Evolutionary conservation across 75 land plant species (phyloP), one percentile per base, ranked within the genome.

Genomic region (Selaginella tamariscina): DNA sequence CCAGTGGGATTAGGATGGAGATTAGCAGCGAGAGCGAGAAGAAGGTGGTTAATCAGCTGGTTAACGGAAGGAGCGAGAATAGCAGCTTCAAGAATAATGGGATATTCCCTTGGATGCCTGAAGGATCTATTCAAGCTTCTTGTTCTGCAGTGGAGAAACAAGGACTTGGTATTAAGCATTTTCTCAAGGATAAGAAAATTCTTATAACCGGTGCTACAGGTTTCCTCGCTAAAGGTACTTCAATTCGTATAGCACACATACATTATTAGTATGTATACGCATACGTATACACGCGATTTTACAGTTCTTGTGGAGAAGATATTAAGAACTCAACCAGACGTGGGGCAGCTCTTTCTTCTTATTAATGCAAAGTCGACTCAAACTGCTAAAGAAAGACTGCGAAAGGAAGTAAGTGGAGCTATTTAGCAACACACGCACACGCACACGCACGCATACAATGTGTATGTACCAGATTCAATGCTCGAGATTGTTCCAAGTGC

Each of bases 291-390:
- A 30, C 32, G 44, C 27, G 49, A 24, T 23, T 0, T 30, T 70
- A 64, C 78, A 91, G 97, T 91, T 56, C 75, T 91, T 24, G 80
- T 91, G 54, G 97, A 91, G 82, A 91, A 91, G 78, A 85, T 91
- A 2, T 26, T 91, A 29, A 71, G 97, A 49, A 84, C 80, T 11
- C 78, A 65, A 27, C 97, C 97, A 1, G 85, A 88, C 39, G 87
- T 88, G 32, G 87, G 82, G 8, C 83, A 82, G 70, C 76, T 91
- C 21, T 91, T 65, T 69, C 59, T 91, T 15, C 28, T 91, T 63
- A 88, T 91, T 72, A 86, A 86, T 66, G 87, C 97, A 0, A 79
- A 86, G 30, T 70, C 78, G 49, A 54, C 57, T 28, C 76, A 74
- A 26, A 73, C 79, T 73, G 93, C 89, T 57, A 55, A 56, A 44